phyloP scores from a whole-genome alignment of 768 basidiomycete species.

The Agrocybe pediades region DNA sequence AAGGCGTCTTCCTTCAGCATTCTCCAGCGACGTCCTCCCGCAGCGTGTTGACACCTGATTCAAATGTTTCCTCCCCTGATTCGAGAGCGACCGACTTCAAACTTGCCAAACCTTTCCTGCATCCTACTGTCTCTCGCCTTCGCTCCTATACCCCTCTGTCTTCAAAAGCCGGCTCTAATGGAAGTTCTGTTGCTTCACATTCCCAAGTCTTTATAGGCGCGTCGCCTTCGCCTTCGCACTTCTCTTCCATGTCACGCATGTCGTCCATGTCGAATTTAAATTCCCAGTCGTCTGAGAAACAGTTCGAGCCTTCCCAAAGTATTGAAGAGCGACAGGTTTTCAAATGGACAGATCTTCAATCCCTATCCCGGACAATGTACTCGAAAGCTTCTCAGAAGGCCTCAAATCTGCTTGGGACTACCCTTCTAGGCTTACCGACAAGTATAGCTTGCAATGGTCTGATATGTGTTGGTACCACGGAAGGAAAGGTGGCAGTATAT shows the following conservation, averaged over 20 bases:
- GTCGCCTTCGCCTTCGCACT: conserved; percentile 63
- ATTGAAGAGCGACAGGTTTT: conserved; percentile 58
- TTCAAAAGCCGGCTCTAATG: conserved; percentile 41
- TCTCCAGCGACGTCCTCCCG: conserved; percentile 39
- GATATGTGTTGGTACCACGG: conserved; percentile 85
- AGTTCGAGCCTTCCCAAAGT: conserved; percentile 15
- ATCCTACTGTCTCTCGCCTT: conserved; percentile 78
- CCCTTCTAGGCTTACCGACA: conserved; percentile 67
- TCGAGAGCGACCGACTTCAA: conserved; percentile 33
- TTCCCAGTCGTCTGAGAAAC: conserved; percentile 24
- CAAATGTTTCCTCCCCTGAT: conserved; percentile 37
- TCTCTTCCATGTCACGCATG: conserved; percentile 69
- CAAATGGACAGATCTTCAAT: conserved; percentile 71
- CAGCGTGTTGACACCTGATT: conserved; percentile 39
- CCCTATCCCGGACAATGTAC: conserved; percentile 60
- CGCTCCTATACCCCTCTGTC: conserved; percentile 65
- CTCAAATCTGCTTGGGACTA: conserved; percentile 60
- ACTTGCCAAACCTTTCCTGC: conserved; percentile 60
- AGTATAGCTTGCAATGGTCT: conserved; percentile 85
- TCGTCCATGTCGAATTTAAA: conserved; percentile 61
- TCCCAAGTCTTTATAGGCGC: conserved; percentile 43
- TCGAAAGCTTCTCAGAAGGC: conserved; percentile 57
- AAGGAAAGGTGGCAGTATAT: conserved; percentile 79
- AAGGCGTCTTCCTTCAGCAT: conserved; percentile 35
- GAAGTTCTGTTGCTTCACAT: conserved; percentile 43